A percentile compares a stretch with the other conserved stretches of the same genome.
These are phyloP conservation scores for Fusarium dimerum DNA, from an alignment of 2,329 filamentous ascomycete species.

Conservation along the genomic window DNA sequence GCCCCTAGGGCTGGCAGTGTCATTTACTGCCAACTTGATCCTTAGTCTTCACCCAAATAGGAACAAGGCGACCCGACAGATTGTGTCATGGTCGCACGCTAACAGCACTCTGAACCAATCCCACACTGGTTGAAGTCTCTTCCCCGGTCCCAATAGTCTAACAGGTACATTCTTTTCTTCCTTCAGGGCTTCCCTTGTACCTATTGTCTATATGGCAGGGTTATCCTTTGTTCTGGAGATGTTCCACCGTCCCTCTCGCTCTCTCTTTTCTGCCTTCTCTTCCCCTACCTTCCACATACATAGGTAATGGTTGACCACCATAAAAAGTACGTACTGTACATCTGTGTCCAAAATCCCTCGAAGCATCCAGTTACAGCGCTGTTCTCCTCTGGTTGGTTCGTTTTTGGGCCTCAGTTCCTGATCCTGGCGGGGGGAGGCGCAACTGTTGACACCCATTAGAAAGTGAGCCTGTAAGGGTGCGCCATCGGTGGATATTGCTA, in stretches of 20 bases:
- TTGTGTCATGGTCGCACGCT: slow-evolving; percentile 36
- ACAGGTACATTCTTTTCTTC: slow-evolving; percentile 25
- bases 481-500: slow-evolving; percentile 29
- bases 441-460: slow-evolving; percentile 8
- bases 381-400: not conserved
- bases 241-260: no score
- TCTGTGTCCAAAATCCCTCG: not conserved
- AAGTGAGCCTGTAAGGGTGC: slow-evolving; percentile 2
- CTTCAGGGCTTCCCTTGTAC: slow-evolving; percentile 9
- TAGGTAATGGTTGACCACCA: no score
- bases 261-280: no score
- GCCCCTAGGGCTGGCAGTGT: not conserved
- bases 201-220: no score
- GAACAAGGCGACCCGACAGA: slow-evolving; percentile 33
- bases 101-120: slow-evolving; percentile 27
- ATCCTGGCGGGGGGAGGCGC: not conserved
- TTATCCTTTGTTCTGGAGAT: no score
- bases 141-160: not conserved
- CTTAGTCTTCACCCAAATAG: not conserved
- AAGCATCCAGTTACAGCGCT: not conserved
- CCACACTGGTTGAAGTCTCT: not conserved
- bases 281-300: no score
- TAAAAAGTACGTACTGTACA: no score
- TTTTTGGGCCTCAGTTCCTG: not conserved
- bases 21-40: slow-evolving; percentile 13